Percentiles rank a stretch among this genome's conserved stretches.
Conservation (phyloP, 2,329 filamentous ascomycete genomes). For the Penicillium sp. region DNA sequence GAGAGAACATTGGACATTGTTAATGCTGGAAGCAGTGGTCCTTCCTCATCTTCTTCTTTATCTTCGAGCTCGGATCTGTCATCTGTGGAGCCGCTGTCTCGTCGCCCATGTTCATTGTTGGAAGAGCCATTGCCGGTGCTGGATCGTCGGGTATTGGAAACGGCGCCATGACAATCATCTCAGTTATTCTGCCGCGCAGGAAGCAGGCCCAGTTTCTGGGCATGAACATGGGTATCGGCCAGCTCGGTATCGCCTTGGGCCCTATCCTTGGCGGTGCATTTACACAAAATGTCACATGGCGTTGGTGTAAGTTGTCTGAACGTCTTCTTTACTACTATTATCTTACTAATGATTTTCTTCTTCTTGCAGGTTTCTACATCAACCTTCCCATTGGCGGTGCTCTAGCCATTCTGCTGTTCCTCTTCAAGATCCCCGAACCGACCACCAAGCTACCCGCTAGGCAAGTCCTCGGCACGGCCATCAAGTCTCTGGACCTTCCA, state of each 20-base stretch:
- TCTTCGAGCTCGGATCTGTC: neutral
- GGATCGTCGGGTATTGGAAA: neutral
- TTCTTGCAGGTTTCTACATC: constrained; percentile 35
- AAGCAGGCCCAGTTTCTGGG: neutral
- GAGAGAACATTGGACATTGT: neutral
- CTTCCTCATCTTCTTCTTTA: neutral
- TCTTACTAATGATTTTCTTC: neutral
- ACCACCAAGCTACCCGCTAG: neutral
- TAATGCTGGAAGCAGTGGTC: neutral
- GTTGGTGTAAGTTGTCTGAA: neutral
- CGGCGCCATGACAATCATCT: neutral
- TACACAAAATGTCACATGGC: neutral
- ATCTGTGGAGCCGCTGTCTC: neutral
- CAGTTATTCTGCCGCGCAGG: neutral
- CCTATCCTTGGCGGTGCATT: neutral
- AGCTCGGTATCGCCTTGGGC: neutral
- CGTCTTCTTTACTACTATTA: neutral
- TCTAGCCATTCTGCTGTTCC: constrained; percentile 28
- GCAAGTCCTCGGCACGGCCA: neutral
- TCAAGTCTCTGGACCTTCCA: constrained; percentile 15
- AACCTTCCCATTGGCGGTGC: constrained; percentile 39
- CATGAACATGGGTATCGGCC: neutral
- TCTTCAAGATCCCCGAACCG: constrained; percentile 12
- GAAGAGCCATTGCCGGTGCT: neutral
- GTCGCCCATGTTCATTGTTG: constrained; percentile 25